Percentiles rank a stretch among this genome's conserved stretches.
These are phyloP conservation scores for Lasiodiplodia citricola DNA, from an alignment of 2,329 filamentous ascomycete genomes.

Conservation along the genomic window DNA sequence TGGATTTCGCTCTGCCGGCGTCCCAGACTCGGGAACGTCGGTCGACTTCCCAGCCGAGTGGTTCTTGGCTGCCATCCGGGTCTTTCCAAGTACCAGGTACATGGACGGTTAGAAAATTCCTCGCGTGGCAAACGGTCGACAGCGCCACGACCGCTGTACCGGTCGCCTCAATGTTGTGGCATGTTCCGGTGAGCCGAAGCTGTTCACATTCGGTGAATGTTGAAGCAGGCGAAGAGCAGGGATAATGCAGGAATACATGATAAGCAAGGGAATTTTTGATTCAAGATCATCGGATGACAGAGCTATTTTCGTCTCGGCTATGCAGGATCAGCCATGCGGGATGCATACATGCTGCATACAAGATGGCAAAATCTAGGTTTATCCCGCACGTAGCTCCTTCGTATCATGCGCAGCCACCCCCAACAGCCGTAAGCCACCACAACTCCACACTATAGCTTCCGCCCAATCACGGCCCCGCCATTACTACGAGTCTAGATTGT, in stretches of 20 bases:
- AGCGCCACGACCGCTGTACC: background rate
- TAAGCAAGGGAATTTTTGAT: background rate
- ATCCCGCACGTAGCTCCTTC: background rate
- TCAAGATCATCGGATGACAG: background rate
- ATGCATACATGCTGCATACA: background rate
- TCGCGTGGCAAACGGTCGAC: background rate
- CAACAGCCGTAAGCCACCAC: background rate
- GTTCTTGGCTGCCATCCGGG: background rate
- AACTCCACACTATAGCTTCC: background rate
- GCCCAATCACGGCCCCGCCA: background rate
- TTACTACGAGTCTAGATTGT: background rate
- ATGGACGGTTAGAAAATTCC: background rate
- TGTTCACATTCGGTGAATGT: background rate
- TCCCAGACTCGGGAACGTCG: background rate
- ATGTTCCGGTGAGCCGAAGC: background rate
- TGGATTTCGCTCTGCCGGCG: background rate
- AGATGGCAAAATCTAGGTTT: background rate
- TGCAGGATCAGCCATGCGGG: background rate
- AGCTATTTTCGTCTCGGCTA: background rate
- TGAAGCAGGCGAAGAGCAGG: background rate
- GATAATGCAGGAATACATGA: background rate
- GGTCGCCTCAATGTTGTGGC: background rate
- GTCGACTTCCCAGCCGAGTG: background rate
- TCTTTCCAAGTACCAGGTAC: background rate
- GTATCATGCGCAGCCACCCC: background rate